Evolutionary conservation across 352 stramenopile species (phyloP).

Genomic region (Globisporangium paddicum): DNA sequence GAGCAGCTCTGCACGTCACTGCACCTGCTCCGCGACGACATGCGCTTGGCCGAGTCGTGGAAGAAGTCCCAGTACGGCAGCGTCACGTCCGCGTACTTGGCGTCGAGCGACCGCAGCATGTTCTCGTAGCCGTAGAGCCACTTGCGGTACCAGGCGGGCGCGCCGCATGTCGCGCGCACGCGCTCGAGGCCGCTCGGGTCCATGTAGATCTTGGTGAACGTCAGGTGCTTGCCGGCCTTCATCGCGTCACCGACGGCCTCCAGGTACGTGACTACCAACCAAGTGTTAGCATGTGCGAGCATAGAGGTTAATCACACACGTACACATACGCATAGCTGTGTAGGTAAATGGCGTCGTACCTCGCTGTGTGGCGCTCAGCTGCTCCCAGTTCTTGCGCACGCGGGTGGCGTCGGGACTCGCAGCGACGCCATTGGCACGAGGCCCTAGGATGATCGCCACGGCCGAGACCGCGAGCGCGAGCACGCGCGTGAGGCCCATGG

Average conservation of each 20-base stretch:
- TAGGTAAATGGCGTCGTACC: not conserved
- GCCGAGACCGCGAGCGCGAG: slow-evolving; percentile 5
- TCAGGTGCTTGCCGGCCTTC: slow-evolving; percentile 38
- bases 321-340: not conserved
- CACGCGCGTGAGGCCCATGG: slow-evolving; percentile 4
- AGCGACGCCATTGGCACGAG: not conserved
- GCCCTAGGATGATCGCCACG: not conserved
- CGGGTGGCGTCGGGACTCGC: slow-evolving; percentile 1
- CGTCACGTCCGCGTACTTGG: slow-evolving; percentile 38
- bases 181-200: slow-evolving; percentile 25
- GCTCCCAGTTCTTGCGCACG: slow-evolving; percentile 18
- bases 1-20: slow-evolving; percentile 37
- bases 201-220: slow-evolving; percentile 60
- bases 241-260: slow-evolving; percentile 49
- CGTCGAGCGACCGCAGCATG: slow-evolving; percentile 54
- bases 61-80: slow-evolving; percentile 69
- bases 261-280: slow-evolving; percentile 31
- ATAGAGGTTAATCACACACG: not conserved
- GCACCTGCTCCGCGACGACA: slow-evolving; percentile 33
- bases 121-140: slow-evolving; percentile 64
- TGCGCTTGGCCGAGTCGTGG: slow-evolving; percentile 45
- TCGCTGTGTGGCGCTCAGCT: slow-evolving; percentile 8
- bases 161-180: slow-evolving; percentile 43
- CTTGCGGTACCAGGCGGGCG: slow-evolving; percentile 61
- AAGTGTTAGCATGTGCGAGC: not conserved